Evolutionary conservation across 768 basidiomycete species (phyloP), one percentile per base, ranked within the genome.

Genomic region (Psilocybe sp.): DNA sequence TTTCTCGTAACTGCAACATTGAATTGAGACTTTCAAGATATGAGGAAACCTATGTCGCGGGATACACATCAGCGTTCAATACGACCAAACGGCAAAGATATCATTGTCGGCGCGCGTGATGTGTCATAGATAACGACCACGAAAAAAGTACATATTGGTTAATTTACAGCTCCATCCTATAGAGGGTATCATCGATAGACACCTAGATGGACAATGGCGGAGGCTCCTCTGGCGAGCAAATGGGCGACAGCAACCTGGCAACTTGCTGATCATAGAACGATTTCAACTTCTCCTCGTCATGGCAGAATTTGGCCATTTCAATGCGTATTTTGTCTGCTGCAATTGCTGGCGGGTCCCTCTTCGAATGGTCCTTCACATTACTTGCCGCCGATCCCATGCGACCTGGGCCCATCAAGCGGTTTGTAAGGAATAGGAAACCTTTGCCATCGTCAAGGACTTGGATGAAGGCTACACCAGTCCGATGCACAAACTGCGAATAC

Each of bases 401-500:
- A 42, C 86, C 84, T 11, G 84, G 77, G 3, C 79, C 84, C 76
- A 91, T 87, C 50, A 95, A 71, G 18, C 93, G 75, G 64, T 98
- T 98, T 47, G 89, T 94, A 57, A 93, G 73, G 75, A 95, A 96
- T 51, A 92, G 67, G 67, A 93, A 95, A 0, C 94, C 93, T 47
- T 86, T 75, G 3, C 76, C 65, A 1, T 85, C 90, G 2, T 87
- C 90, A 4, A 94, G 61, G 50, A 96, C 86, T 64, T 97, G 93
- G 8, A 93, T 84, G 61, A 98, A 92, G 8, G 91, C 93, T 18
- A 89, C 81, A 1, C 97, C 97, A 4, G 87, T 82, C 43, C 85
- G 83, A 61, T 97, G 96, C 28, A 97, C 88, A 64, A 92, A 98
- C 63, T 98, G 96, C 15, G 92, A 89, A 67, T 92, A 81, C 54